phyloP scores from a whole-genome alignment of 768 basidiomycete species.

The Termitomyces sp. region DNA sequence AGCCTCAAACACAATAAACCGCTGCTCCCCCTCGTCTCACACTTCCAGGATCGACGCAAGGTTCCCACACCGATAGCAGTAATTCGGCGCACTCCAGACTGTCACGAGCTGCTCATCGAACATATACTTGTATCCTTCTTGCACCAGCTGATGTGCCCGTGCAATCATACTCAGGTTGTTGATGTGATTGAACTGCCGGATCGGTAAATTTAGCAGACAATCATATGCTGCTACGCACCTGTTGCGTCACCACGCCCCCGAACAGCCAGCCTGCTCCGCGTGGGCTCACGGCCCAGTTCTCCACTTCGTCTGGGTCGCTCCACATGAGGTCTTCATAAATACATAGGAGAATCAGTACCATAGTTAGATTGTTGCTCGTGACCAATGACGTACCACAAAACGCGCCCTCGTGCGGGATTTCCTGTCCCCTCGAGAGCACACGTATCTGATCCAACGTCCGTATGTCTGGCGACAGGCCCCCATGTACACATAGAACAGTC shows the following conservation, averaged over 20 bases:
- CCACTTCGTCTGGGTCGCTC: conserved; percentile 94
- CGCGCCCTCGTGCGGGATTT: conserved; percentile 98
- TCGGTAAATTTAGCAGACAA: background rate
- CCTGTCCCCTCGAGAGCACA: conserved; percentile 89
- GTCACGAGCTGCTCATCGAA: conserved; percentile 90
- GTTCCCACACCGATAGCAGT: conserved; percentile 80
- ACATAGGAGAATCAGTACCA: background rate
- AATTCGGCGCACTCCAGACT: conserved; percentile 91
- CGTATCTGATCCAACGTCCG: conserved; percentile 93
- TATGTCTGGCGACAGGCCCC: conserved; percentile 94
- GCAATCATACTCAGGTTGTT: conserved; percentile 87
- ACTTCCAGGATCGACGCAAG: conserved; percentile 89
- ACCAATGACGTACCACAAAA: conserved; percentile 67
- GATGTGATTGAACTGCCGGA: conserved; percentile 80
- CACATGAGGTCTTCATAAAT: conserved; percentile 92
- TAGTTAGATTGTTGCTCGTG: background rate
- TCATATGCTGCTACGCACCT: conserved; percentile 40
- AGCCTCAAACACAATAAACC: conserved; percentile 82
- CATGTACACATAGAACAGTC: conserved; percentile 89
- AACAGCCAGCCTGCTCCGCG: conserved; percentile 96
- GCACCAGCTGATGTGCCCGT: conserved; percentile 94
- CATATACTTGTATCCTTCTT: conserved; percentile 97
- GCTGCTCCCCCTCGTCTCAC: conserved; percentile 42
- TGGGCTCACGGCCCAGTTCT: conserved; percentile 96
- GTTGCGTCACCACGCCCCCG: conserved; percentile 78